Conservation (phyloP, 345 rosid genomes). For the Reutealis trisperma region DNA sequence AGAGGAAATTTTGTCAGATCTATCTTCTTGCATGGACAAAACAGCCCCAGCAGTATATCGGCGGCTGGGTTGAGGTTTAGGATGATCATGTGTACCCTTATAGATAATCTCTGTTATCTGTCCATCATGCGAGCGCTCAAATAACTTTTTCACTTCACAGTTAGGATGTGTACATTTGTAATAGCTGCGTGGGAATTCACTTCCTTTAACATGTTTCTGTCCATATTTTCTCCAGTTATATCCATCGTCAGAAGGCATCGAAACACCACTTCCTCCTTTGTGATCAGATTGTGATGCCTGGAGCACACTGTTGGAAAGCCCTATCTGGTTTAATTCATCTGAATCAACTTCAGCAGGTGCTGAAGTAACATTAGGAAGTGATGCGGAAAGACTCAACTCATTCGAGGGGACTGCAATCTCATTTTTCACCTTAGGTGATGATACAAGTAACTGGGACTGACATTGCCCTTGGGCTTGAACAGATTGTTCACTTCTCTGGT, state of each 20-base stretch:
- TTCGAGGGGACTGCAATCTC: slow-evolving; percentile 70
- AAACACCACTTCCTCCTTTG: slow-evolving; percentile 46
- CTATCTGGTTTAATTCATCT: slow-evolving; percentile 59
- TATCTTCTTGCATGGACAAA: slow-evolving; percentile 72
- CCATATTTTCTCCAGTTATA: slow-evolving; percentile 99
- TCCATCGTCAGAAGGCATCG: slow-evolving; percentile 78
- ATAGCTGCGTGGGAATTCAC: slow-evolving; percentile 96
- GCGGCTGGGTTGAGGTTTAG: slow-evolving; percentile 89
- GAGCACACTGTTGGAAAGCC: slow-evolving; percentile 36
- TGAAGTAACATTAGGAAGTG: slow-evolving; percentile 46
- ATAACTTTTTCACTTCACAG: slow-evolving; percentile 95
- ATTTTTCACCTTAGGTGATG: slow-evolving; percentile 48
- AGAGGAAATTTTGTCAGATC: slow-evolving; percentile 53
- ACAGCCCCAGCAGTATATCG: slow-evolving; percentile 63
- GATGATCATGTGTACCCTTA: slow-evolving; percentile 97
- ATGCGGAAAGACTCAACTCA: slow-evolving; percentile 63
- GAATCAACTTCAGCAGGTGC: slow-evolving; percentile 59
- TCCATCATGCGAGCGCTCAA: slow-evolving; percentile 93
- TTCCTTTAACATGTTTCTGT: slow-evolving; percentile 97
- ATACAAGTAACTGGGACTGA: slow-evolving; percentile 47
- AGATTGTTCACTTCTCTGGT: slow-evolving; percentile 52
- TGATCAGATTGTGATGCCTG: slow-evolving; percentile 57
- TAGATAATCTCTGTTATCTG: slow-evolving; percentile 85
- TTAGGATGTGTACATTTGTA: slow-evolving; percentile 98
- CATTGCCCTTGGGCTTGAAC: slow-evolving; percentile 50